A percentile compares a stretch with the other conserved stretches of the same genome.
Evolutionary conservation across 2,329 filamentous ascomycete species (phyloP).

Genomic region (Aspergillus sp.): DNA sequence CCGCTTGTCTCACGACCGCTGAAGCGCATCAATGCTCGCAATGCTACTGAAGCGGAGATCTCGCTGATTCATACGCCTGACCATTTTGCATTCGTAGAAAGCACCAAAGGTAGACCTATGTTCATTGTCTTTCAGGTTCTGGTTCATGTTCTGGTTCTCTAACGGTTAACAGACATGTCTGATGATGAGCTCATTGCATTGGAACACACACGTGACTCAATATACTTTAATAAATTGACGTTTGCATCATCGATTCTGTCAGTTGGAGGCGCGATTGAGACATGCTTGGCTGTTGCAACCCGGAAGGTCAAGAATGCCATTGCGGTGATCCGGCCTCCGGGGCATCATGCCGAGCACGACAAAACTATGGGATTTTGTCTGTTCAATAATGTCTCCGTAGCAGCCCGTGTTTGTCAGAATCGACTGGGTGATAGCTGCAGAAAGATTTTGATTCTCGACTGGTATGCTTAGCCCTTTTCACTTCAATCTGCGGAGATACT

Average conservation of each 20-base stretch:
- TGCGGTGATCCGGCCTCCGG: constrained; percentile 90
- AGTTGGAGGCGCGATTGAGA: constrained; percentile 91
- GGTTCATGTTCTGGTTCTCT: constrained; percentile 10
- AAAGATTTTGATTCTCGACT: constrained; percentile 91
- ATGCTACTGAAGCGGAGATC: constrained; percentile 78
- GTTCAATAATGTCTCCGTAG: constrained; percentile 96
- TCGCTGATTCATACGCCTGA: constrained; percentile 73
- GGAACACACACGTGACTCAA: constrained; percentile 70
- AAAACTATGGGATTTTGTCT: constrained; percentile 92
- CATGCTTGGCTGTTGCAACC: constrained; percentile 83
- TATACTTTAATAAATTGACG: constrained; percentile 81
- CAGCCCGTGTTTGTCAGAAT: constrained; percentile 80
- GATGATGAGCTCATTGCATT: constrained; percentile 67
- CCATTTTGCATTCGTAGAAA: constrained; percentile 78
- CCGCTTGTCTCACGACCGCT: constrained; percentile 57
- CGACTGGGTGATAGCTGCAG: constrained; percentile 78
- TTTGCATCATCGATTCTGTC: constrained; percentile 80
- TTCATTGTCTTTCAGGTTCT: not conserved
- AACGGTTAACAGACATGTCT: constrained; percentile 44
- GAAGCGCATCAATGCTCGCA: constrained; percentile 71
- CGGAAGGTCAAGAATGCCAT: constrained; percentile 90
- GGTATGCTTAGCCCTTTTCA: constrained; percentile 60
- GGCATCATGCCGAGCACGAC: constrained; percentile 89
- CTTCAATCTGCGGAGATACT: constrained; percentile 16
- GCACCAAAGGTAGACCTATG: constrained; percentile 47